phyloP scores from a whole-genome alignment of 306 rosid species.

The Gastrolobium villosum region DNA sequence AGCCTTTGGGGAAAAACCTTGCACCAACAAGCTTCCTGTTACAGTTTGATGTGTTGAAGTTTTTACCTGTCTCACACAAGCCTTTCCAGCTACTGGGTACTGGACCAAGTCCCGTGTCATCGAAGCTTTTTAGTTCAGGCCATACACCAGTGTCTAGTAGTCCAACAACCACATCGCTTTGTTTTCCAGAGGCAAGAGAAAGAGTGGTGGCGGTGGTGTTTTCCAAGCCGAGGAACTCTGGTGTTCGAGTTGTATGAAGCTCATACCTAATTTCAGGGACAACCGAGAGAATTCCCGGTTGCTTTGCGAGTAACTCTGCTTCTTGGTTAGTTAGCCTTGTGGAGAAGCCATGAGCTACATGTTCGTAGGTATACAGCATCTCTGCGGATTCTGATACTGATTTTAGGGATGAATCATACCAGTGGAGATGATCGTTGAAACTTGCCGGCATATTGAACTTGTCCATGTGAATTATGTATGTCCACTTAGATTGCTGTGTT shows the following conservation, averaged over 20 bases:
- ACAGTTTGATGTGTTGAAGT: slow-evolving; percentile 73
- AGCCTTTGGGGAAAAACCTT: slow-evolving; percentile 73
- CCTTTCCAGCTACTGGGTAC: slow-evolving; percentile 86
- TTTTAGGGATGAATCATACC: slow-evolving; percentile 83
- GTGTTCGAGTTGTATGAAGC: slow-evolving; percentile 95
- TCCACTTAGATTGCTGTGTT: slow-evolving; percentile 57
- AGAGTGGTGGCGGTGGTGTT: slow-evolving; percentile 19
- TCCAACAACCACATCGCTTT: slow-evolving; percentile 74
- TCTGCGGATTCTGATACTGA: slow-evolving; percentile 77
- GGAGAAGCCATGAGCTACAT: slow-evolving; percentile 84
- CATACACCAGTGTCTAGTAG: slow-evolving; percentile 90
- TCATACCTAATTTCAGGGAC: slow-evolving; percentile 72
- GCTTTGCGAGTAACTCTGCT: slow-evolving; percentile 69
- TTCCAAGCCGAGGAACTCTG: slow-evolving; percentile 80
- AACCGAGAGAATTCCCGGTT: slow-evolving; percentile 71
- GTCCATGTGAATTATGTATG: slow-evolving; percentile 92
- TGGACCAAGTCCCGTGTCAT: slow-evolving; percentile 71
- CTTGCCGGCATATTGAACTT: slow-evolving; percentile 72
- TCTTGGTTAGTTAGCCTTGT: slow-evolving; percentile 77
- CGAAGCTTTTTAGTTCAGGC: slow-evolving; percentile 82
- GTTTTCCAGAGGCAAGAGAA: slow-evolving; percentile 43
- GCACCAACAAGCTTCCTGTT: slow-evolving; percentile 90
- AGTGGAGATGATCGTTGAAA: slow-evolving; percentile 65
- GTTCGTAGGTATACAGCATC: slow-evolving; percentile 80
- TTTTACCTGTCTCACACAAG: slow-evolving; percentile 69